Percentiles rank a stretch among this genome's conserved stretches.
Conservation (phyloP, 1,284 basidiomycete genomes). For the Puccinia hordei region DNA sequence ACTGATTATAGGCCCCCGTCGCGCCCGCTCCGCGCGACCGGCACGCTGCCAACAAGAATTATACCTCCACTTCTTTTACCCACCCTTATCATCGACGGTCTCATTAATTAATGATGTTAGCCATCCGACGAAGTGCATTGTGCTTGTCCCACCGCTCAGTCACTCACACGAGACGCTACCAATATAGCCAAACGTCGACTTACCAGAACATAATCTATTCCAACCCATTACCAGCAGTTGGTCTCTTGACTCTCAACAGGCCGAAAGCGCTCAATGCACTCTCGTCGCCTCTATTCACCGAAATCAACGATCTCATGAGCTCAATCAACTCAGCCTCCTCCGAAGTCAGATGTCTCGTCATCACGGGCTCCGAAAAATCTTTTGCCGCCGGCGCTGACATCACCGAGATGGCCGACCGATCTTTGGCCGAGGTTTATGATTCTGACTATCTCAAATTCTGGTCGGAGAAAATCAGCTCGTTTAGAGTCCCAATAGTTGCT, state of each 20-base stretch:
- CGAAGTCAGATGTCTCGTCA: slow-evolving; percentile 76
- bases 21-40: no score
- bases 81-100: no score
- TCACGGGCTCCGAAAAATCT: slow-evolving; percentile 89
- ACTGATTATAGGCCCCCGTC: no score
- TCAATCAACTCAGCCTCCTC: slow-evolving; percentile 73
- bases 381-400: slow-evolving; percentile 76
- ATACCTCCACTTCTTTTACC: no score
- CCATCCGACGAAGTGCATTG: background rate
- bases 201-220: slow-evolving; percentile 37
- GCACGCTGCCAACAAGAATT: no score
- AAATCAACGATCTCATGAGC: slow-evolving; percentile 78
- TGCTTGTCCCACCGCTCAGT: background rate
- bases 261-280: slow-evolving; percentile 85
- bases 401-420: slow-evolving; percentile 71
- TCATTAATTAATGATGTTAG: background rate
- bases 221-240: slow-evolving; percentile 66
- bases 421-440: slow-evolving; percentile 83
- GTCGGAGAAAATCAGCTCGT: slow-evolving; percentile 69
- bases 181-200: slow-evolving; percentile 4
- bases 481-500: slow-evolving; percentile 91
- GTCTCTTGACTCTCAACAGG: slow-evolving; percentile 88
- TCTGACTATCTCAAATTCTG: slow-evolving; percentile 87
- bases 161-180: background rate
- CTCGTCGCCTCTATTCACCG: slow-evolving; percentile 63